phyloP scores from a whole-genome alignment of 768 basidiomycete genomes.

The Collybiopsis confluens region DNA sequence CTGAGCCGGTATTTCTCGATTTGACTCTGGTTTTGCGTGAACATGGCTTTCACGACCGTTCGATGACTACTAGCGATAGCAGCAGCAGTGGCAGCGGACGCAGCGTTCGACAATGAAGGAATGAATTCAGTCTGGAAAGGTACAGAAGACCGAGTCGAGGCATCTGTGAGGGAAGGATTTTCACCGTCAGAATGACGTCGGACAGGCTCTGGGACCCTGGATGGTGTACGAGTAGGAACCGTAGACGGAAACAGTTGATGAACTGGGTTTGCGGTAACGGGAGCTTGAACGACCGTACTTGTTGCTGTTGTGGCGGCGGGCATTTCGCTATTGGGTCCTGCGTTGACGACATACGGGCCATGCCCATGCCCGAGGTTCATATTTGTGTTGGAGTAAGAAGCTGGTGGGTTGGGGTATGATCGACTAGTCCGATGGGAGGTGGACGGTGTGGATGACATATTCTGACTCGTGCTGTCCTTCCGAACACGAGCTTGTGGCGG shows the following conservation, averaged over 20 bases:
- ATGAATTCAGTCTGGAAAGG: conserved; percentile 7
- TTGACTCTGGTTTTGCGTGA: too few relatives aligned
- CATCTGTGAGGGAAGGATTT: conserved; percentile 3
- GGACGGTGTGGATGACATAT: not conserved
- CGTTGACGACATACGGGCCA: too few relatives aligned
- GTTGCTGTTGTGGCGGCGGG: too few relatives aligned
- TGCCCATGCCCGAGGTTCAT: not conserved
- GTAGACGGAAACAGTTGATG: not conserved
- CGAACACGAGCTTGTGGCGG: not conserved
- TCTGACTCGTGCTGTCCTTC: conserved; percentile 3
- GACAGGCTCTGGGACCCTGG: conserved; percentile 2
- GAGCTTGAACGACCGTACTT: not conserved
- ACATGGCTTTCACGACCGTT: too few relatives aligned
- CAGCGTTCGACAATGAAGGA: not conserved
- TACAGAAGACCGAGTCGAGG: not conserved
- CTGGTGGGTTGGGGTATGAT: not conserved
- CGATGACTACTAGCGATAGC: too few relatives aligned
- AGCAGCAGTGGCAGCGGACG: too few relatives aligned
- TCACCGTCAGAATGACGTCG: conserved; percentile 7
- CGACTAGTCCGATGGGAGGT: not conserved
- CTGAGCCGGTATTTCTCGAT: too few relatives aligned
- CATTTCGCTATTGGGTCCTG: not conserved
- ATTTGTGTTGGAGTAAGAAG: not conserved
- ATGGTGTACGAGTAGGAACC: not conserved
- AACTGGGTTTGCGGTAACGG: not conserved